These are phyloP conservation scores for Mycena floridula DNA, from an alignment of 768 basidiomycete genomes.

Conservation along the genomic window DNA sequence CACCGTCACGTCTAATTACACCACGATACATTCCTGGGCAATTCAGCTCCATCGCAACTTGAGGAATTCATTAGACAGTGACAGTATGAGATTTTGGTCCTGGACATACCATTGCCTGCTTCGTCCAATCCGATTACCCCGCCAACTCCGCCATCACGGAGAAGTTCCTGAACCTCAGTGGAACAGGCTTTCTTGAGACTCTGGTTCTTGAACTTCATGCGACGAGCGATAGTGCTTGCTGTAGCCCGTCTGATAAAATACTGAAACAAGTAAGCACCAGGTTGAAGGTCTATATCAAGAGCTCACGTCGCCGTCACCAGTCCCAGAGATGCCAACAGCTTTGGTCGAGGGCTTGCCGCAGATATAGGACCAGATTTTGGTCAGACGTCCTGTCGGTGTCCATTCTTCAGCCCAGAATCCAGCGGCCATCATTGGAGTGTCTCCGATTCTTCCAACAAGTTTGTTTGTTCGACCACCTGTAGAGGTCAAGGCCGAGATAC, in stretches of 20 bases:
- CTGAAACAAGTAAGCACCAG: conserved; percentile 32
- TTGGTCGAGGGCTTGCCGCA: conserved; percentile 22
- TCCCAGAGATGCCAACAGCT: conserved; percentile 75
- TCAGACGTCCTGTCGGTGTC: conserved; percentile 27
- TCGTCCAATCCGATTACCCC: conserved; percentile 72
- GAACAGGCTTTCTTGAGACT: conserved; percentile 49
- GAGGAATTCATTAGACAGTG: conserved; percentile 1
- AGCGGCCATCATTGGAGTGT: conserved; percentile 71
- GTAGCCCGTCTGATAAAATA: conserved; percentile 73
- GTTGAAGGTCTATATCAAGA: too few species aligned
- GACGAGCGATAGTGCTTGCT: conserved; percentile 58
- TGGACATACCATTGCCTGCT: conserved; percentile 54
- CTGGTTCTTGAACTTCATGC: conserved; percentile 57
- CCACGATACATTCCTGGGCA: conserved; percentile 82
- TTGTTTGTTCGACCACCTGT: conserved; percentile 85
- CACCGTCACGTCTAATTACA: conserved; percentile 60
- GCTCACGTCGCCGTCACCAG: conserved; percentile 79
- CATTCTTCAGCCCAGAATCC: conserved; percentile 88
- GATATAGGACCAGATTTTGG: conserved; percentile 35
- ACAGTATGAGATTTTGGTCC: not conserved
- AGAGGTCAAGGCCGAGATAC: conserved; percentile 67
- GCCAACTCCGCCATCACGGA: conserved; percentile 55
- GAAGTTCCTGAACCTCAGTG: conserved; percentile 52
- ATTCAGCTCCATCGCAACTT: conserved; percentile 72
- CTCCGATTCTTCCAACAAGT: conserved; percentile 75